These are phyloP conservation scores for Wallacemonas sp. DNA, from an alignment of 208 protist genomes.

Conservation along the genomic window DNA sequence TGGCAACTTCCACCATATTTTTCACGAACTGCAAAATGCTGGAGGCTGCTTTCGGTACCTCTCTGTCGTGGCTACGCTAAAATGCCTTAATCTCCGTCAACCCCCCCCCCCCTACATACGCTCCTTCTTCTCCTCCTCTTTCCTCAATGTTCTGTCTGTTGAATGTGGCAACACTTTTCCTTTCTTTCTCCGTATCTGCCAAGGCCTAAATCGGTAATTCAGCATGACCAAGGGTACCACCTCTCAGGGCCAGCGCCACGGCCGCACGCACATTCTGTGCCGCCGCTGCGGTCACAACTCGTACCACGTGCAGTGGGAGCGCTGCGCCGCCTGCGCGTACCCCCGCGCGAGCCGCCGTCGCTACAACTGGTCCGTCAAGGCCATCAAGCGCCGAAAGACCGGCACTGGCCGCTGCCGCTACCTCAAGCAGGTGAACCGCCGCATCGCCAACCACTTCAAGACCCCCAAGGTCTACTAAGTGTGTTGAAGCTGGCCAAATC, in stretches of 20 bases:
- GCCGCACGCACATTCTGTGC: slow-evolving; percentile 97
- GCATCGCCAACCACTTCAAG: slow-evolving; percentile 98
- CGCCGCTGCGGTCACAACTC: slow-evolving; percentile 96
- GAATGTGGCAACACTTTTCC: no score
- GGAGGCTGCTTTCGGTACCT: no score
- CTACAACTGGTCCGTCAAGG: slow-evolving; percentile 98
- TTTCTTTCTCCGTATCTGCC: neutral
- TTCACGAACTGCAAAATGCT: no score
- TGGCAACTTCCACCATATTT: no score
- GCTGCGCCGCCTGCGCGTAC: slow-evolving; percentile 98
- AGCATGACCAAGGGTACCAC: slow-evolving; percentile 92
- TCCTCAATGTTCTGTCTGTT: slow-evolving; percentile 6
- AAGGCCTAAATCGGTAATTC: slow-evolving; percentile 23
- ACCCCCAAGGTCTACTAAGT: slow-evolving; percentile 70
- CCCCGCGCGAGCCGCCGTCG: slow-evolving; percentile 95
- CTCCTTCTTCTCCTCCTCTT: slow-evolving; percentile 9
- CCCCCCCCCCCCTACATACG: no score
- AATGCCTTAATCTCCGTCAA: no score
- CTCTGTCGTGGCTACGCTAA: no score
- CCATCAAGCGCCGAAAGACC: slow-evolving; percentile 97
- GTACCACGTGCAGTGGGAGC: slow-evolving; percentile 98
- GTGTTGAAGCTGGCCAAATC: neutral
- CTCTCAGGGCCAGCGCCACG: slow-evolving; percentile 88
- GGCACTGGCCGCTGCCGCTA: slow-evolving; percentile 98
- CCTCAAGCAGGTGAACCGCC: slow-evolving; percentile 96